Percentiles rank a stretch among this genome's conserved stretches.
phyloP scores from a whole-genome alignment of 164 flowering plant species.

The Pachysandra terminalis region DNA sequence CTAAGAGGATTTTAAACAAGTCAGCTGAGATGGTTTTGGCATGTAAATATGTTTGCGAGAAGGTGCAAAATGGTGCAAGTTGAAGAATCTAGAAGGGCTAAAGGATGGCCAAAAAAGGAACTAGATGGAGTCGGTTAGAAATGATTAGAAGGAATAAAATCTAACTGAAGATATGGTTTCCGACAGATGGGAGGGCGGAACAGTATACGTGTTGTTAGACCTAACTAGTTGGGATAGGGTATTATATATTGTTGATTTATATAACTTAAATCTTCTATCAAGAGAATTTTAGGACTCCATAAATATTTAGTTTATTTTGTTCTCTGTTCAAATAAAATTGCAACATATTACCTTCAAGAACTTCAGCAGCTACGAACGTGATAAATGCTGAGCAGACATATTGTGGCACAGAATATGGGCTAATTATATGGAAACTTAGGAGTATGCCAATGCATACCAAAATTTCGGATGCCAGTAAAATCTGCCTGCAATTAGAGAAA shows the following conservation, averaged over 20 bases:
- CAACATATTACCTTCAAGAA: slow-evolving; percentile 71
- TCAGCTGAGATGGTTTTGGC: too few species aligned
- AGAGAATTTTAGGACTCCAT: neutral
- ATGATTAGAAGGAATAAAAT: too few species aligned
- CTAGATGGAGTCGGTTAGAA: too few species aligned
- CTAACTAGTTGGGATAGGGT: neutral
- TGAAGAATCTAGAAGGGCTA: too few species aligned
- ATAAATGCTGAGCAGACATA: slow-evolving; percentile 75
- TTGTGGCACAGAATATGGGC: slow-evolving; percentile 74
- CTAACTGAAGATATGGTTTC: neutral
- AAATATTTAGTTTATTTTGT: neutral
- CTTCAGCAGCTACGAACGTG: slow-evolving; percentile 84
- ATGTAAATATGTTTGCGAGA: too few species aligned
- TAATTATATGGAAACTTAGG: slow-evolving; percentile 60
- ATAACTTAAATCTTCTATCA: neutral
- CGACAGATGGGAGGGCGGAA: neutral
- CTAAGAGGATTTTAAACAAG: too few species aligned
- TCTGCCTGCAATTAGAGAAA: slow-evolving; percentile 58
- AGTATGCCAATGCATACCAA: slow-evolving; percentile 72
- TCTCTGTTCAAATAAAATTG: neutral
- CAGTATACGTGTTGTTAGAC: neutral
- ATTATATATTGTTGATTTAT: too few species aligned
- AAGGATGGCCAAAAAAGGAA: too few species aligned
- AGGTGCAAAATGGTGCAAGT: too few species aligned
- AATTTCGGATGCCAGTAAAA: slow-evolving; percentile 76